These are phyloP conservation scores for Helichrysum umbraculigerum DNA, from an alignment of 129 eudicot species.

Conservation along the genomic window DNA sequence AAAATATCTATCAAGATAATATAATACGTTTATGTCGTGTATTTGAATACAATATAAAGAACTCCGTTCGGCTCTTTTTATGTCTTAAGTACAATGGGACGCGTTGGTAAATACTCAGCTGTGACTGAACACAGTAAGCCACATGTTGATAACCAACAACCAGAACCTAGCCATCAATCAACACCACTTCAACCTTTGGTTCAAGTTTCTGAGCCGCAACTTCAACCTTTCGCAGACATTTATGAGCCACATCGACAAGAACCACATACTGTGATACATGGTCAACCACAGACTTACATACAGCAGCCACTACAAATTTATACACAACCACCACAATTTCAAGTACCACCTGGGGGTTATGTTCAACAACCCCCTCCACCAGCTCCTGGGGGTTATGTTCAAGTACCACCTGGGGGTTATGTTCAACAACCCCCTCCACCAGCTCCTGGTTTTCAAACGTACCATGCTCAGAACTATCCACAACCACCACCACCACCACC, in stretches of 20 bases:
- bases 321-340: conserved; percentile 14
- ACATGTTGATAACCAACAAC: neutral
- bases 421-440: neutral
- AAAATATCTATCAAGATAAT: neutral
- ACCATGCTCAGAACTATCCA: neutral
- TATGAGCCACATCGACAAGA: neutral
- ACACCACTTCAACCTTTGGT: conserved; percentile 9
- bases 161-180: neutral
- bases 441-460: neutral
- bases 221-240: neutral
- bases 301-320: neutral
- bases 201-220: conserved; percentile 6
- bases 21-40: neutral
- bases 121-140: neutral
- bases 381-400: neutral
- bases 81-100: conserved; percentile 19
- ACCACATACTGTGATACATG: neutral
- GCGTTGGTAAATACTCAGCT: neutral
- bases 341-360: neutral
- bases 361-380: neutral
- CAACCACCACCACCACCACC: neutral
- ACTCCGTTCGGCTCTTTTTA: neutral
- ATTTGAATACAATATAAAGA: neutral
- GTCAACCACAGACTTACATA: conserved; percentile 11
- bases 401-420: neutral